Percentiles rank a stretch among this genome's conserved stretches.
These are phyloP conservation scores for Wakefieldia striispora DNA, from an alignment of 768 basidiomycete species.

Conservation along the genomic window DNA sequence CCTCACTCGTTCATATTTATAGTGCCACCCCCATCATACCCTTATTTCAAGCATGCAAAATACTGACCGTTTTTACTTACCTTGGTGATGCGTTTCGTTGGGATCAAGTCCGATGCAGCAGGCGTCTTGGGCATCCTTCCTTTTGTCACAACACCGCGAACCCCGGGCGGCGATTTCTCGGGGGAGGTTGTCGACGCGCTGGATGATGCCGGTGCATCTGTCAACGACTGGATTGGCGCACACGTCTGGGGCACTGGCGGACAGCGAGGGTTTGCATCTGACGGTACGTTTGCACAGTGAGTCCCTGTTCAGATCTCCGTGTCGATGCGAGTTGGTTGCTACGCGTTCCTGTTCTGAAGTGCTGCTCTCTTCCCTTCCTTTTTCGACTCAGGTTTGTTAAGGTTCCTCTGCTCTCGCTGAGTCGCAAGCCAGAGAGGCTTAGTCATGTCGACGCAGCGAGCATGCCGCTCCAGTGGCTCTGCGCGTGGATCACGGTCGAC, in stretches of 20 bases:
- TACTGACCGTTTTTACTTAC: no score
- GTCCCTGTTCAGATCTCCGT: neutral
- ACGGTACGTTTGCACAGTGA: slow-evolving; percentile 37
- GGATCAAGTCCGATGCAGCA: slow-evolving; percentile 30
- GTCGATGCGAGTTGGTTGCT: neutral
- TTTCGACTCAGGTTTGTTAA: slow-evolving; percentile 22
- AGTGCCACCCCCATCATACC: no score
- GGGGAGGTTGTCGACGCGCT: slow-evolving; percentile 34
- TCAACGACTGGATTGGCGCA: slow-evolving; percentile 25
- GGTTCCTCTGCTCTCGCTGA: slow-evolving; percentile 28
- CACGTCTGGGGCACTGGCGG: slow-evolving; percentile 37
- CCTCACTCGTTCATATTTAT: no score
- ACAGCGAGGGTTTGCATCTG: slow-evolving; percentile 30
- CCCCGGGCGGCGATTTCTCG: slow-evolving; percentile 33
- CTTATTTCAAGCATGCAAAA: neutral
- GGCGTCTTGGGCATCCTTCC: slow-evolving; percentile 26
- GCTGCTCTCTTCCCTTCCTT: neutral
- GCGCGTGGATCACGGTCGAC: slow-evolving; percentile 37
- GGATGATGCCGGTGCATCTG: slow-evolving; percentile 19
- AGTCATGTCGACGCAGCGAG: slow-evolving; percentile 29
- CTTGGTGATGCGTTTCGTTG: no score
- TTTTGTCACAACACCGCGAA: slow-evolving; percentile 34
- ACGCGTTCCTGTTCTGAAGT: neutral
- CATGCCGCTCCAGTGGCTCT: slow-evolving; percentile 35
- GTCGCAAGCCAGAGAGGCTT: slow-evolving; percentile 29